A percentile compares a stretch with the other conserved stretches of the same genome.
Evolutionary conservation across 208 protist genomes (phyloP).

Genomic region (Leishmania gerbilli): DNA sequence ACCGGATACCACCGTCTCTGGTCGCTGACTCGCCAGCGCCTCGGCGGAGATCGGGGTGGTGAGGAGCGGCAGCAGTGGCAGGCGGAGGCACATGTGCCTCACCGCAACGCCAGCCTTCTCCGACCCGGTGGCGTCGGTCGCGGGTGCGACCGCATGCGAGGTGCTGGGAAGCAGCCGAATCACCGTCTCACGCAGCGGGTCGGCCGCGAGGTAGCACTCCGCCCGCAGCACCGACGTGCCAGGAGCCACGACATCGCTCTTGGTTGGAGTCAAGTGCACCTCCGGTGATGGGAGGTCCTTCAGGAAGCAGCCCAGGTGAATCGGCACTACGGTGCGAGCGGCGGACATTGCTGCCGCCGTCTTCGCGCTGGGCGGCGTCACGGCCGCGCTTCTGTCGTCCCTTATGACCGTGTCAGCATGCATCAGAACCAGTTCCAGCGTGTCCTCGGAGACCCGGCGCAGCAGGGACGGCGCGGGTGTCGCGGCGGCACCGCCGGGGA

Average conservation of each 20-base stretch:
- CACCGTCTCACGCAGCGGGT: slow-evolving; percentile 29
- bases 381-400: background rate
- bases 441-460: slow-evolving; percentile 8
- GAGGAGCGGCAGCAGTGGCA: slow-evolving; percentile 68
- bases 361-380: background rate
- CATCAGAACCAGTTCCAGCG: slow-evolving; percentile 21
- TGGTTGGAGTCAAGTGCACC: slow-evolving; percentile 8
- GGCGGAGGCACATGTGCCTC: slow-evolving; percentile 22
- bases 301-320: slow-evolving; percentile 25
- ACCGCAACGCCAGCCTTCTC: slow-evolving; percentile 8
- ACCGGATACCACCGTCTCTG: background rate
- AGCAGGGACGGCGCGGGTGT: slow-evolving; percentile 1
- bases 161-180: slow-evolving; percentile 13
- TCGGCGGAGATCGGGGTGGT: slow-evolving; percentile 31
- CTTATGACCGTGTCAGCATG: slow-evolving; percentile 10
- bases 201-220: slow-evolving; percentile 9
- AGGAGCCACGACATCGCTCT: background rate
- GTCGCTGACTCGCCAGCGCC: background rate
- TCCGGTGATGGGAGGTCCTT: slow-evolving; percentile 18
- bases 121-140: background rate
- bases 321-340: slow-evolving; percentile 32
- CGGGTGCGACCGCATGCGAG: background rate
- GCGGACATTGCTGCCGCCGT: background rate
- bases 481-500: background rate
- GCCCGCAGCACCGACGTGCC: slow-evolving; percentile 17